Conservation (phyloP, 2,329 filamentous ascomycete species). For the Davidsoniella virescens region DNA sequence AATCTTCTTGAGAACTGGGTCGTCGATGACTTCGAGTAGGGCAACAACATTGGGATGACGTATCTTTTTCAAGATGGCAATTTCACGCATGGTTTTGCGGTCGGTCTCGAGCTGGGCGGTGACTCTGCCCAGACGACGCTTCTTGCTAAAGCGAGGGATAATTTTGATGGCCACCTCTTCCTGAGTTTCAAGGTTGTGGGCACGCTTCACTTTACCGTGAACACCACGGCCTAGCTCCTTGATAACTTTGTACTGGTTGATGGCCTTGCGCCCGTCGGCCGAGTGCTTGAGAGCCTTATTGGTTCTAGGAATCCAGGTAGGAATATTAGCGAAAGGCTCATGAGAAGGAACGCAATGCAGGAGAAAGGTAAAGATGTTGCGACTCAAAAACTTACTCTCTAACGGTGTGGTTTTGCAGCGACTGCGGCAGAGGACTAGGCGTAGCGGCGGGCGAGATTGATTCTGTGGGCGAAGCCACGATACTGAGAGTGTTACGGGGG, state of each 20-base stretch:
- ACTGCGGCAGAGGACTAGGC: conserved; percentile 48
- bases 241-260: conserved; percentile 96
- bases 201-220: conserved; percentile 95
- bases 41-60: conserved; percentile 94
- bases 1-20: conserved; percentile 90
- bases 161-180: conserved; percentile 95
- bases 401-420: conserved; percentile 55
- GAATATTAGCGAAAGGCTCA: neutral
- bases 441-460: conserved; percentile 32
- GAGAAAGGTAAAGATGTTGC: neutral
- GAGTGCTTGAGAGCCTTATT: conserved; percentile 79
- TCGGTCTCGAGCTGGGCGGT: conserved; percentile 37
- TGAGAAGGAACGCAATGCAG: neutral
- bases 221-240: conserved; percentile 91
- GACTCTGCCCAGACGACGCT: conserved; percentile 74
- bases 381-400: conserved; percentile 47
- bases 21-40: conserved; percentile 91
- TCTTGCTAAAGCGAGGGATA: conserved; percentile 88
- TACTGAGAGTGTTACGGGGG: conserved; percentile 8
- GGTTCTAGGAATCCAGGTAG: conserved; percentile 36
- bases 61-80: conserved; percentile 96
- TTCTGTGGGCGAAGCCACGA: conserved; percentile 34
- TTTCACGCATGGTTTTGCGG: conserved; percentile 84
- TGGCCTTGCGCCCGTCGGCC: conserved; percentile 80
- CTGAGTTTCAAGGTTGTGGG: conserved; percentile 58